phyloP scores from a whole-genome alignment of 306 rosid species.

The Sesbania bispinosa region DNA sequence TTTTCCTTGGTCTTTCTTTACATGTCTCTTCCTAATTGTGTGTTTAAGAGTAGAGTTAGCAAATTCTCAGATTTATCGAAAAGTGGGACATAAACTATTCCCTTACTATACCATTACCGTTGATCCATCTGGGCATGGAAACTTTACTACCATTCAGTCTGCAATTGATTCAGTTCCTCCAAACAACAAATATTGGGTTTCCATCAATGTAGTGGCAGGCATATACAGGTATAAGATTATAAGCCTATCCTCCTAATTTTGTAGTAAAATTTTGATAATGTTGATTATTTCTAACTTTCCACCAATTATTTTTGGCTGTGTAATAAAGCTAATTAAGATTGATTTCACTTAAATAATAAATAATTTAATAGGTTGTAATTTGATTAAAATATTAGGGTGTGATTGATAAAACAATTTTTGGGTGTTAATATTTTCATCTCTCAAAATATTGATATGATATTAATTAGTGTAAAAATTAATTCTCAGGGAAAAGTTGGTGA shows the following conservation, averaged over 20 bases:
- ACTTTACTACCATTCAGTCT: conserved; percentile 59
- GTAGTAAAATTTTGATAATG: neutral
- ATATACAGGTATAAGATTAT: conserved; percentile 47
- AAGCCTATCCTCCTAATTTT: neutral
- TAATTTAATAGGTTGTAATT: neutral
- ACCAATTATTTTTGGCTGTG: neutral
- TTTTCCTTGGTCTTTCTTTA: neutral
- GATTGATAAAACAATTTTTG: neutral
- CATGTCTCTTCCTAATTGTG: conserved; percentile 6
- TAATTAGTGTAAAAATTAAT: too few species aligned
- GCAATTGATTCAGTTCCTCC: conserved; percentile 69
- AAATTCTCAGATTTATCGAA: conserved; percentile 21
- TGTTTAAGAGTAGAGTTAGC: neutral
- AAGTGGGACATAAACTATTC: neutral
- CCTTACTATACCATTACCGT: conserved; percentile 30
- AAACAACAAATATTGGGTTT: conserved; percentile 50
- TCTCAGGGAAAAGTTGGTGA: conserved; percentile 57
- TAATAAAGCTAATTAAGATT: too few species aligned
- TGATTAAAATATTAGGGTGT: neutral
- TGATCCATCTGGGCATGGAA: conserved; percentile 43
- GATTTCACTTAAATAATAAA: neutral
- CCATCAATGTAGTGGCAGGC: conserved; percentile 52
- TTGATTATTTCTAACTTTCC: neutral
- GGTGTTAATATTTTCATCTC: neutral
- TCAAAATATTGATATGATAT: neutral